Evolutionary conservation across 2,329 filamentous ascomycete genomes (phyloP), one percentile per base, ranked within the genome.

Genomic region (Periconia sp.): DNA sequence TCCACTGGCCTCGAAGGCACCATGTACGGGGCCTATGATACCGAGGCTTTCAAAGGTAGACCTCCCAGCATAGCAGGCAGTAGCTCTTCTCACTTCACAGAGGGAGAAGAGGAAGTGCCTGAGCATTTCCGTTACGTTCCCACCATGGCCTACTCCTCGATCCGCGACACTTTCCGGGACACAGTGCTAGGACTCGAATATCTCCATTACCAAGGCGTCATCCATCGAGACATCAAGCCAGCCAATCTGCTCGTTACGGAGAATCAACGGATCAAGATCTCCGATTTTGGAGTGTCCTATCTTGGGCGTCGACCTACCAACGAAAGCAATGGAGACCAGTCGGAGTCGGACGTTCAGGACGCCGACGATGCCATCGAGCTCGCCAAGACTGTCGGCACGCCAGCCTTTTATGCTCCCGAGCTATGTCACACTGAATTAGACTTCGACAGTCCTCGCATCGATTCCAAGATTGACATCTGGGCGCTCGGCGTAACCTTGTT

Each of bases 251-350:
- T 99, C 5, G 91, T 92, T 76, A 95, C 90, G 36, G 85, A 77
- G 57, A 87, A 91, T 52, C 85, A 92, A 57, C 85, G 87, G 11
- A 89, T 96, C 63, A 99, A 99, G 77, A 99, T 99, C 48, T 97
- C 94, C 4, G 94, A 99, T 65, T 99, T 99, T 74, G 94, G 94
- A 22, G 94, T 99, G 1, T 99, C 94, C 1, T 99, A 97, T 69
- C 89, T 99, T 50, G 94, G 94, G 19, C 85, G 90, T 36, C 88
- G 90, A 1, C 88, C 92, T 44, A 82, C 89, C 26, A 89, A 95
- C 33, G 88, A 95, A 58, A 81, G 84, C 25, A 86, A 66, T 36
- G 87, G 91, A 44, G 71, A 85, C 74, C 47, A 85, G 76, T 87
- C 87, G 4, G 89, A 95, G 65, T 89, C 86, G 1, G 92, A 96